Evolutionary conservation across 306 rosid genomes (phyloP), one percentile per base, ranked within the genome.

Genomic region (Casuarina cunninghamiana): DNA sequence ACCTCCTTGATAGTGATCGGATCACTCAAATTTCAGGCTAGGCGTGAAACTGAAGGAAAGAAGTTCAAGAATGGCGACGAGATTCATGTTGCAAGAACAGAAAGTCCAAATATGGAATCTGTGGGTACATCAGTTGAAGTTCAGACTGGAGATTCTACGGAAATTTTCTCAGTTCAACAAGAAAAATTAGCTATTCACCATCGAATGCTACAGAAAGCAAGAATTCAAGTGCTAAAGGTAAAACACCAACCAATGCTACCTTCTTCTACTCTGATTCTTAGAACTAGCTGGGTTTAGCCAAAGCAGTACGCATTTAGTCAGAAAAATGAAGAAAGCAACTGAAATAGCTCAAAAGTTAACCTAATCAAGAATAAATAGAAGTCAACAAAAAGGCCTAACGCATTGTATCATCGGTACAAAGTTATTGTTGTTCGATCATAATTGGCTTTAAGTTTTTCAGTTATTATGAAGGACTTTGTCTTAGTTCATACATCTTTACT

Each of bases 81-180:
- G 72, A 78, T 85, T 77, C 70, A 42, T 15, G 70, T 37, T 48
- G 83, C 75, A 41, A 89, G 75, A 61, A 61, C 49, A 37, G 78
- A 79, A 83, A 90, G 88, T 84, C 84, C 87, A 37, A 83, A 85
- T 57, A 72, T 82, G 71, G 89, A 88, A 72, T 92, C 98, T 53
- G 48, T 75, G 71, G 88, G 82, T 21, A 85, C 94, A 43, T 92
- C 98, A 21, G 45, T 92, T 74, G 93, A 94, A 81, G 98, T 83
- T 72, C 96, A 88, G 86, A 86, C 86, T 0, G 97, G 93, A 53
- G 90, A 89, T 74, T 92, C 96, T 1, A 74, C 71, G 2, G 91
- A 86, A 76, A 85, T 80, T 80, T 80, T 87, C 84, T 85, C 91
- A 2, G 74, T 78, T 79, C 87, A 80, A 75, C 93, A 84, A 61